Base-by-base conservation (phyloP, 2,329 filamentous ascomycete genomes). In the Colletotrichum cordylinicola region DNA sequence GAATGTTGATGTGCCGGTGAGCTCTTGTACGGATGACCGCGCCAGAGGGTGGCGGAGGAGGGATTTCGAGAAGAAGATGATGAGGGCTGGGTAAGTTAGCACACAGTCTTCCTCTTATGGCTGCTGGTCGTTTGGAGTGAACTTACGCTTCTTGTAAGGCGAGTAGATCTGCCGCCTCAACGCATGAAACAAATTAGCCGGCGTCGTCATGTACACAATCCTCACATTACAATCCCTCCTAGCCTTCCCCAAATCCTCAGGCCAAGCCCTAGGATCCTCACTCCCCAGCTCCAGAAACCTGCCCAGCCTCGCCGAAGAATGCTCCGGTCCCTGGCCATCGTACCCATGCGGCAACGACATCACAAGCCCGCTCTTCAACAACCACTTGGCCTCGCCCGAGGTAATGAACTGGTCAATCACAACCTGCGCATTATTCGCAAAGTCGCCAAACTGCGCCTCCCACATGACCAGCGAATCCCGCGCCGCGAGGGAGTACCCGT, bases 211-310 rank as follows among this genome's bases (percentile, higher is more conserved):
- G 90, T 96, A 98, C 70, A 93, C 95, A 84, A 99, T 94, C 88
- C 98, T 96, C 93, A 99, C 98, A 89, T 99, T 99, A 90, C 95
- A 98, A 87, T 98, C 97, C 88, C 98, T 97, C 88, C 98, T 96
- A 86, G 98, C 96, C 80, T 96, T 95, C 69, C 97, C 93, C 76
- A 98, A 91, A 89, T 97, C 98, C 79, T 98, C 95, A 33, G 91
- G 89, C 4, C 92, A 90, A 67, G 96, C 91, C 78, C 97, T 94
- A 70, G 96, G 96, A 82, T 99, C 97, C 85, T 99, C 97, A 86
- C 98, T 98, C 87, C 94, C 96, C 76, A 99, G 93, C 87, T 98
- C 96, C 78, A 99, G 90, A 87, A 98, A 99, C 82, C 97, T 94
- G 88, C 98, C 97, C 87, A 98, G 94, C 85, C 97, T 94, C 74